These are phyloP conservation scores for Cajanus cajan DNA, from an alignment of 306 rosid genomes.

Conservation along the genomic window DNA sequence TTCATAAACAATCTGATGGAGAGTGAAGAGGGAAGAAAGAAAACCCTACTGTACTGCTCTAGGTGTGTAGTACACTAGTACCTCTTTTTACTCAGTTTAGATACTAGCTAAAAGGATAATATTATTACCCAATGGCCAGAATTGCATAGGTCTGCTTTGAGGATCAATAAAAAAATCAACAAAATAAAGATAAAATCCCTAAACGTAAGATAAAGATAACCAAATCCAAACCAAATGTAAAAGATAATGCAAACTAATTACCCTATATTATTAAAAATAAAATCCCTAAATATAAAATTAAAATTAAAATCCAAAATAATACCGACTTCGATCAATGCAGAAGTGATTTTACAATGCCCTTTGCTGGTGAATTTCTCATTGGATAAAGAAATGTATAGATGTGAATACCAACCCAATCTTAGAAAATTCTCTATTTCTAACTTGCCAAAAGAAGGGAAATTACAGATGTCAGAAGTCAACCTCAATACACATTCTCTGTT, in stretches of 20 bases:
- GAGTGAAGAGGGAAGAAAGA: background rate
- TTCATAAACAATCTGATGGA: background rate
- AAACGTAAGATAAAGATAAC: background rate
- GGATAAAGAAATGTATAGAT: background rate
- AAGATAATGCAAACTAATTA: background rate
- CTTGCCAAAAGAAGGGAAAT: conserved; percentile 2
- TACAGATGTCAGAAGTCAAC: conserved; percentile 1
- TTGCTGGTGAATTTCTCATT: background rate
- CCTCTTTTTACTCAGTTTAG: background rate
- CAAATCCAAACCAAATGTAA: background rate
- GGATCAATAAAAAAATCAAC: background rate
- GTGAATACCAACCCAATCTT: background rate
- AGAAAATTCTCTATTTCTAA: background rate
- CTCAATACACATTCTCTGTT: conserved; percentile 3
- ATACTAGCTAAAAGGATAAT: background rate
- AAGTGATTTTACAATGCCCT: background rate
- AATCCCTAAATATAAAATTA: background rate
- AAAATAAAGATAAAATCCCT: background rate
- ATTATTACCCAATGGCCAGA: background rate
- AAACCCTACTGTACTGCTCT: background rate
- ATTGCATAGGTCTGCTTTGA: background rate
- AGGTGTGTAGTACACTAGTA: too few relatives aligned
- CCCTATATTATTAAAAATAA: background rate
- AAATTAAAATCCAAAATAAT: background rate
- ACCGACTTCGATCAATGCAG: background rate